Conservation (phyloP, 2,329 filamentous ascomycete species). For the Sporothrix inflata region DNA sequence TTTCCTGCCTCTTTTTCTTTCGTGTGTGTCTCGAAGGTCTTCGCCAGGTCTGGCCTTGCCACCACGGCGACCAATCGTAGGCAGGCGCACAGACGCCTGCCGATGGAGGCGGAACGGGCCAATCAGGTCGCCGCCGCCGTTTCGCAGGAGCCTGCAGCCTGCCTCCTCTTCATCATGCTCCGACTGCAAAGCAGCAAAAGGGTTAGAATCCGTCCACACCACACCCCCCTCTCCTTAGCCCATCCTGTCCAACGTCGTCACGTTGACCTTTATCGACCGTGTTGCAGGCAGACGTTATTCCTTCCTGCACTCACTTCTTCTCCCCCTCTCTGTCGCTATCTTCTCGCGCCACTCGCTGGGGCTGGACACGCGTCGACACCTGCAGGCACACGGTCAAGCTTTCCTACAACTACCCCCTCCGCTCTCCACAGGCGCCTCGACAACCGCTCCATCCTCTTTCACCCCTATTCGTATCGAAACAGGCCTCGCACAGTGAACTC, state of each 20-base stretch:
- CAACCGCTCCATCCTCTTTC: not conserved
- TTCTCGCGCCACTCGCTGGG: not conserved
- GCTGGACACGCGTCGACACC: slow-evolving; percentile 14
- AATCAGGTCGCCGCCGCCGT: slow-evolving; percentile 23
- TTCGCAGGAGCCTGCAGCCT: slow-evolving; percentile 3
- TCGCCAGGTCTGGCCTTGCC: slow-evolving; percentile 12
- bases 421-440: slow-evolving; percentile 8
- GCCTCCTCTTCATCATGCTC: not conserved
- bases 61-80: slow-evolving; percentile 21
- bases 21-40: not conserved
- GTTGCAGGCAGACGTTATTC: slow-evolving; percentile 19
- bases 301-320: not conserved
- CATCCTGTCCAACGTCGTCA: slow-evolving; percentile 15
- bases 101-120: slow-evolving; percentile 2
- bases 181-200: not conserved
- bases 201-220: not conserved
- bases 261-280: slow-evolving; percentile 19
- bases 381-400: not conserved
- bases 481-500: not conserved
- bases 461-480: not conserved
- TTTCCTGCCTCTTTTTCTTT: not conserved
- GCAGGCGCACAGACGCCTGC: slow-evolving; percentile 16
- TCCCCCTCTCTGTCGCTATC: not conserved
- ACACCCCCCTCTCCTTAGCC: not conserved
- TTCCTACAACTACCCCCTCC: slow-evolving; percentile 9